These are phyloP conservation scores for Citrullus mucosospermus DNA, from an alignment of 306 rosid species.

Conservation along the genomic window DNA sequence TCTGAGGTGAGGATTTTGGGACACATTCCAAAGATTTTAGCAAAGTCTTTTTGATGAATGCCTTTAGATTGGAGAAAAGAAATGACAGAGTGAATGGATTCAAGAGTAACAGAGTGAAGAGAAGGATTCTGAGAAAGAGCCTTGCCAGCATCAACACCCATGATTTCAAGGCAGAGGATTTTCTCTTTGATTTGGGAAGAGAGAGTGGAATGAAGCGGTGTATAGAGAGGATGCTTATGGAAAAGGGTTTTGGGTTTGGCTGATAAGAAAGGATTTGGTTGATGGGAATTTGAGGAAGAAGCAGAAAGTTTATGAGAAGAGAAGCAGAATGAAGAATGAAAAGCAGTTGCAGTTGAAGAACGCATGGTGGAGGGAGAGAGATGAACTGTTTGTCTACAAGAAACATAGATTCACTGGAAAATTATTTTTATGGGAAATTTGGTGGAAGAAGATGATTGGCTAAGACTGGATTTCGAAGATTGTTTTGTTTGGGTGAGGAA, in stretches of 20 bases:
- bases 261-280: slow-evolving; percentile 16
- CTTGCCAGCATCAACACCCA: slow-evolving; percentile 80
- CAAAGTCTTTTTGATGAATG: slow-evolving; percentile 45
- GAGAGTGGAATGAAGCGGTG: slow-evolving; percentile 39
- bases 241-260: slow-evolving; percentile 50
- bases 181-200: slow-evolving; percentile 76
- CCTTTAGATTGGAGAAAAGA: slow-evolving; percentile 72
- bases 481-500: background rate
- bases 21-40: slow-evolving; percentile 83
- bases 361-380: slow-evolving; percentile 25
- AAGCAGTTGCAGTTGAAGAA: slow-evolving; percentile 24
- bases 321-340: slow-evolving; percentile 46
- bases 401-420: background rate
- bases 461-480: slow-evolving; percentile 21
- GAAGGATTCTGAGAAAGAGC: slow-evolving; percentile 68
- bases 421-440: background rate
- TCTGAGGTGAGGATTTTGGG: slow-evolving; percentile 63
- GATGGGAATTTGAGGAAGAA: slow-evolving; percentile 16
- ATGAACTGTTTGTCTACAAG: background rate
- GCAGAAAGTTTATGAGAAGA: slow-evolving; percentile 33
- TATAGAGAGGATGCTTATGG: slow-evolving; percentile 59
- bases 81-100: slow-evolving; percentile 50
- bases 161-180: slow-evolving; percentile 77
- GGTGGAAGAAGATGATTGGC: slow-evolving; percentile 26
- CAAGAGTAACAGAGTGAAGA: slow-evolving; percentile 41